phyloP scores from a whole-genome alignment of 176 grass and related monocot species.

The Paspalum vaginatum region DNA sequence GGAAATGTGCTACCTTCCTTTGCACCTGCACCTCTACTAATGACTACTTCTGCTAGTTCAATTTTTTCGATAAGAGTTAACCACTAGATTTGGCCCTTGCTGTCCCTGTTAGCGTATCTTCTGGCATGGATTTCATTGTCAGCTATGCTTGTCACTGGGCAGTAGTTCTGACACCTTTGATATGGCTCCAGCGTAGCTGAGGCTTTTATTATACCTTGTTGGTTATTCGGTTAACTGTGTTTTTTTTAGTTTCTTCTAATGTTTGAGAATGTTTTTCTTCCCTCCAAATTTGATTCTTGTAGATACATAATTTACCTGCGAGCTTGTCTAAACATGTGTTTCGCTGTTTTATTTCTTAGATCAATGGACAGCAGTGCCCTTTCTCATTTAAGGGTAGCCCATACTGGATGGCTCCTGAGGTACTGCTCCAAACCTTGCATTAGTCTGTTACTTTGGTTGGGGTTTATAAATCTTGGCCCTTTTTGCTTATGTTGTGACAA shows the following conservation, averaged over 20 bases:
- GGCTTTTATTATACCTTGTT: constrained; percentile 26
- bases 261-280: constrained; percentile 21
- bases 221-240: constrained; percentile 33
- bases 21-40: constrained; percentile 6
- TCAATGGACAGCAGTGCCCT: constrained; percentile 89
- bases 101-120: constrained; percentile 19
- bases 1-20: constrained; percentile 16
- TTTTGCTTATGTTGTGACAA: constrained; percentile 26
- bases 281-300: constrained; percentile 14
- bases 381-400: constrained; percentile 98
- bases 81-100: constrained; percentile 25
- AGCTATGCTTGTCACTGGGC: constrained; percentile 5
- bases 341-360: constrained; percentile 59
- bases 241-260: constrained; percentile 19
- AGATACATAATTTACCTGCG: neutral
- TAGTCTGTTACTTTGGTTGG: neutral
- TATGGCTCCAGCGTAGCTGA: constrained; percentile 11
- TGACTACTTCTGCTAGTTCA: constrained; percentile 11
- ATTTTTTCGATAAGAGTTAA: constrained; percentile 18
- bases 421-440: constrained; percentile 46
- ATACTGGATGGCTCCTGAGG: constrained; percentile 99
- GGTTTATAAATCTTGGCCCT: constrained; percentile 23
- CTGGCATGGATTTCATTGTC: neutral
- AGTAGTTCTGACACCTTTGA: neutral
- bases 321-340: constrained; percentile 38